Conservation (phyloP, 306 rosid species). For the Lathyrus oleraceus region DNA sequence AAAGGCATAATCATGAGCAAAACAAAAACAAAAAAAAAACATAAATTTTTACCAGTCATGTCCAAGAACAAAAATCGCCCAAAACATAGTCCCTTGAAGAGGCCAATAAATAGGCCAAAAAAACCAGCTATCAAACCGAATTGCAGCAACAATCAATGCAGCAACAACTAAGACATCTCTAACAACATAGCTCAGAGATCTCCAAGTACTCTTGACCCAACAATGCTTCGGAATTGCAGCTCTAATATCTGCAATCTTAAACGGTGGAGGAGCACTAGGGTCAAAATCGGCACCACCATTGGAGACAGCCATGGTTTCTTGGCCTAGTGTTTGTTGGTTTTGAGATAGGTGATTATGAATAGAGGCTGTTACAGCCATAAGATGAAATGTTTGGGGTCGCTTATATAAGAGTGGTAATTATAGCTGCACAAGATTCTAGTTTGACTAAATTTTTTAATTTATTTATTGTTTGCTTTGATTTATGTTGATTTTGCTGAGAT, state of each 20-base stretch:
- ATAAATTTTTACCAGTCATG: constrained; percentile 68
- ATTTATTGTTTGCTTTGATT: background rate
- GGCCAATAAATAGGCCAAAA: constrained; percentile 79
- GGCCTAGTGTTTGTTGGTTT: constrained; percentile 13
- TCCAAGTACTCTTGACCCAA: constrained; percentile 81
- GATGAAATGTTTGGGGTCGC: background rate
- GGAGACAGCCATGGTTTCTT: constrained; percentile 23
- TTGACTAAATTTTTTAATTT: background rate
- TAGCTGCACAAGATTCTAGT: background rate
- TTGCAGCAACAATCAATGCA: constrained; percentile 49
- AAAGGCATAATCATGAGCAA: background rate
- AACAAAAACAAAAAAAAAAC: background rate
- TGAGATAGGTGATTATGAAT: background rate
- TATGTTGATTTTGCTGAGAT: constrained; percentile 1
- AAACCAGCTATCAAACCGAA: constrained; percentile 48
- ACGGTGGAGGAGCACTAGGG: constrained; percentile 87
- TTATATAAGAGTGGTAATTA: background rate
- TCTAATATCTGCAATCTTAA: constrained; percentile 77
- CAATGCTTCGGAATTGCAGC: constrained; percentile 90
- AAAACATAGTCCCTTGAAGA: constrained; percentile 93
- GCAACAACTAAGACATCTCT: constrained; percentile 55
- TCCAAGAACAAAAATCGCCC: constrained; percentile 96
- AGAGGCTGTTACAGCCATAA: background rate
- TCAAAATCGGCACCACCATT: constrained; percentile 50
- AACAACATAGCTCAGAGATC: constrained; percentile 69